Evolutionary conservation across 495 filamentous ascomycete genomes (phyloP), one percentile per base, ranked within the genome.

Genomic region (Aspergillus wentii): DNA sequence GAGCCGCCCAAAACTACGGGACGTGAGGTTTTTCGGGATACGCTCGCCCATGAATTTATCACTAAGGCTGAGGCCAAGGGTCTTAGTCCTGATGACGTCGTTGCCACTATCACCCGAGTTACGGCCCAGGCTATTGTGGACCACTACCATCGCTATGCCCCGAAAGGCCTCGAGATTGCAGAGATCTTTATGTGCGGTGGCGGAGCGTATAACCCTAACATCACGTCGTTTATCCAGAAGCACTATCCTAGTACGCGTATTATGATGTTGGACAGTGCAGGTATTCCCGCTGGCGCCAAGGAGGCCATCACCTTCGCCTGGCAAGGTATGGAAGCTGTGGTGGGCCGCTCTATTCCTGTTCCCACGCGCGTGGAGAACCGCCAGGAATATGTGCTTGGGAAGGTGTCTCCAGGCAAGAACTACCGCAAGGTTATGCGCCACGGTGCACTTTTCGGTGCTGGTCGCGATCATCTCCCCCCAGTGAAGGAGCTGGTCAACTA

Each of bases 181-280:
- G 75, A 80, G 54, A 69, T 78, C 28, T 80, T 71, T 57, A 75
- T 80, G 68, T 77, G 73, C 54, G 75, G 74, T 11, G 76, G 74
- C 11, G 76, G 75, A 13, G 74, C 73, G 0, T 66, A 66, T 32
- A 77, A 79, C 49, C 75, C 73, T 2, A 78, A 76, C 37, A 79
- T 76, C 45, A 59, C 62, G 7, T 55, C 55, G 4, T 72, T 66
- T 41, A 69, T 80, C 33, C 66, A 76, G 44, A 33, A 59, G 35
- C 49, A 66, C 33, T 72, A 70, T 44, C 71, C 68, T 5, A 50
- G 62, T 7, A 65, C 72, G 2, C 56, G 60, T 21, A 74, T 77
- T 34, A 51, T 69, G 27, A 72, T 74, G 71, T 57, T 78, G 5
- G 73, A 78, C 33, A 68, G 71, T 33, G 73, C 72, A 15, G 73